phyloP scores from a whole-genome alignment of 768 basidiomycete species.

The Suillus luteus region DNA sequence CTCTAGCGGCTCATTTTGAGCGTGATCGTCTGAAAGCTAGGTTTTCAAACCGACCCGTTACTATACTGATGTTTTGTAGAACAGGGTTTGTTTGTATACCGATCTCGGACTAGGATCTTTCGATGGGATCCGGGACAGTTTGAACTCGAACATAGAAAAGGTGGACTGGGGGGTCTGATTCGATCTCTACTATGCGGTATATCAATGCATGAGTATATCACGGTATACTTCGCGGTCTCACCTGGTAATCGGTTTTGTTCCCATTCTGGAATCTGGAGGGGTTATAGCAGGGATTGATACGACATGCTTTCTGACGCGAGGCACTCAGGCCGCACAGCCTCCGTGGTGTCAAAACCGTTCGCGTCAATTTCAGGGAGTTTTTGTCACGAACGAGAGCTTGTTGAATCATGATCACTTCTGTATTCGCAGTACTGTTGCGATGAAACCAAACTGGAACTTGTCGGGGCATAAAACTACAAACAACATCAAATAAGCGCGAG shows the following conservation, averaged over 20 bases:
- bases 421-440: not conserved
- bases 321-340: not conserved
- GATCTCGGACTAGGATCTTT: not conserved
- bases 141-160: not conserved
- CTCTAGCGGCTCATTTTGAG: not conserved
- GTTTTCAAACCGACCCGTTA: not conserved
- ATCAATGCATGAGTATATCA: not conserved
- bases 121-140: not conserved
- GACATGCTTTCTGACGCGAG: not conserved
- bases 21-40: not conserved
- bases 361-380: not conserved
- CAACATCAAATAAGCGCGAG: slow-evolving; percentile 1
- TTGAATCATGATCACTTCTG: not conserved
- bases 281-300: not conserved
- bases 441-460: not conserved
- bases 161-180: not conserved
- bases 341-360: not conserved
- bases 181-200: not conserved
- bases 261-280: not conserved
- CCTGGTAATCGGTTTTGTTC: not conserved
- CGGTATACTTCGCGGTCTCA: not conserved
- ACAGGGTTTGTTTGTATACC: not conserved
- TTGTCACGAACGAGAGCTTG: not conserved
- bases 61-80: not conserved
- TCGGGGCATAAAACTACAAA: not conserved